These are phyloP conservation scores for Dactylorhiza incarnata DNA, from an alignment of 106 monocot species.

Conservation along the genomic window DNA sequence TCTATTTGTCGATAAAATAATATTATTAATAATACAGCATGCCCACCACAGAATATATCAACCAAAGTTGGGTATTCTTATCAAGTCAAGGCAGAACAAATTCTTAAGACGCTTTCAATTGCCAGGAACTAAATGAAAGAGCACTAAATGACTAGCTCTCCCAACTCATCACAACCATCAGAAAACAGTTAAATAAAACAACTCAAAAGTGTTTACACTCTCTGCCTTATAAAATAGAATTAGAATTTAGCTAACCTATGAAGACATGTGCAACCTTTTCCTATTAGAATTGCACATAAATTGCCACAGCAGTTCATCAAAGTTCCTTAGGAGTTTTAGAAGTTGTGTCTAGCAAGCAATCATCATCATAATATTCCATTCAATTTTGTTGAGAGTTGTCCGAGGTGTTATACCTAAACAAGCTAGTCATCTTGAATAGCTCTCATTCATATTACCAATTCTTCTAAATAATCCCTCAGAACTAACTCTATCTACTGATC, in stretches of 20 bases:
- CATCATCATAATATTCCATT: neutral
- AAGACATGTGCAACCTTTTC: neutral
- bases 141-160: neutral
- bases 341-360: neutral
- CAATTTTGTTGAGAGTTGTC: too few relatives aligned
- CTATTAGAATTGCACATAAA: neutral
- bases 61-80: neutral
- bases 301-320: neutral
- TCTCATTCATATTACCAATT: too few relatives aligned
- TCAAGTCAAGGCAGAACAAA: neutral
- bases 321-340: neutral
- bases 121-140: neutral
- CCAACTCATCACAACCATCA: neutral
- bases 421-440: too few relatives aligned
- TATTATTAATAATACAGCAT: neutral
- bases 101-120: neutral
- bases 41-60: neutral
- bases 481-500: too few relatives aligned
- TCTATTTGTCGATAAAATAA: neutral
- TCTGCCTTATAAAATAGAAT: neutral
- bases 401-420: too few relatives aligned
- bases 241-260: neutral
- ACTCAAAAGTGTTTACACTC: neutral
- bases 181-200: neutral
- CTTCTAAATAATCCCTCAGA: too few relatives aligned